Conservation (phyloP, 148 eudicot species). For the Agrostemma githago region DNA sequence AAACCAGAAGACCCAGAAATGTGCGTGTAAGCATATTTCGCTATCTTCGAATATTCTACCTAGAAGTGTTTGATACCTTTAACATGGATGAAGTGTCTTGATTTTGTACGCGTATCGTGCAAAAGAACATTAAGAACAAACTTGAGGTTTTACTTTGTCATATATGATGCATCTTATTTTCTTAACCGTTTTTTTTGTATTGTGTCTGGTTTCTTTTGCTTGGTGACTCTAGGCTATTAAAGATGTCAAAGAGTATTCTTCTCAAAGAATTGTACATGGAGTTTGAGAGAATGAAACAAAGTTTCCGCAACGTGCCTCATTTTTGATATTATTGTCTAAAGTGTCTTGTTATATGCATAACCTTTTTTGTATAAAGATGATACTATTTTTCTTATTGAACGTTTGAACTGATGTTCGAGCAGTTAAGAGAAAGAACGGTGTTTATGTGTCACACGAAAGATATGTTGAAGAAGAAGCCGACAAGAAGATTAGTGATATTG, state of each 20-base stretch:
- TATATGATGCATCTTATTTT: slow-evolving; percentile 1
- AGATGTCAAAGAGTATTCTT: slow-evolving; percentile 62
- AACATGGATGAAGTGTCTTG: no score
- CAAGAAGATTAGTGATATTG: slow-evolving; percentile 58
- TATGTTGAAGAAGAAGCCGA: slow-evolving; percentile 77
- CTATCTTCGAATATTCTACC: no score
- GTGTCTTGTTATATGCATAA: background rate
- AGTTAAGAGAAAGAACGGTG: slow-evolving; percentile 87
- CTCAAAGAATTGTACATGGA: slow-evolving; percentile 77
- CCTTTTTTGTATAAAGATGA: background rate
- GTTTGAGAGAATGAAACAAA: slow-evolving; percentile 86
- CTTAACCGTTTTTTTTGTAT: background rate
- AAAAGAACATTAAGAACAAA: slow-evolving; percentile 80
- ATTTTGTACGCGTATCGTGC: slow-evolving; percentile 90
- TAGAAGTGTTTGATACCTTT: no score
- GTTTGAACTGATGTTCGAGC: slow-evolving; percentile 64
- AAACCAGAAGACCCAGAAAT: no score
- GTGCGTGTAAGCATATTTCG: no score
- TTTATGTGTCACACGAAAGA: slow-evolving; percentile 71
- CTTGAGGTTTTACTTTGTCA: slow-evolving; percentile 52
- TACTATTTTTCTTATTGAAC: background rate
- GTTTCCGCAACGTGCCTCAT: slow-evolving; percentile 34
- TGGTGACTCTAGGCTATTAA: slow-evolving; percentile 56
- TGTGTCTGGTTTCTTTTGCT: background rate
- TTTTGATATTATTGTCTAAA: background rate